Conservation (phyloP, 2,329 filamentous ascomycete genomes). For the Lasiodiplodia sp. region DNA sequence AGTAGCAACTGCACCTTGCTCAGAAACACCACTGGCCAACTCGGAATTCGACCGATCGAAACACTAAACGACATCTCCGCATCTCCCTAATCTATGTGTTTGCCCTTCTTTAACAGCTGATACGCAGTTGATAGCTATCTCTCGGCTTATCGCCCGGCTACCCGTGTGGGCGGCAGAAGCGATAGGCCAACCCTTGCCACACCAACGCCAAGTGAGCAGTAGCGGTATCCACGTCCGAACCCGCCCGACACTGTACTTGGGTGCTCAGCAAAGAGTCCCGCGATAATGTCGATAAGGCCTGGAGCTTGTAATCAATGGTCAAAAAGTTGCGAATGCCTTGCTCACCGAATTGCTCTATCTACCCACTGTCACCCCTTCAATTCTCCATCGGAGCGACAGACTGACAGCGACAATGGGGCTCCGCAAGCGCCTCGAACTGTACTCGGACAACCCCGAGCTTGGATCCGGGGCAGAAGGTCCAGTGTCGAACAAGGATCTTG, state of each 20-base stretch:
- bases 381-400: background rate
- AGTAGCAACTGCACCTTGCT: background rate
- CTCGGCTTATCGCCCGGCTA: constrained; percentile 28
- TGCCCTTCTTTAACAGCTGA: background rate
- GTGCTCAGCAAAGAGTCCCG: background rate
- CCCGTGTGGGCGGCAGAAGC: background rate
- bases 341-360: background rate
- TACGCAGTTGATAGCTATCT: constrained; percentile 13
- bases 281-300: constrained; percentile 13
- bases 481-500: constrained; percentile 32
- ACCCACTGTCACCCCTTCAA: background rate
- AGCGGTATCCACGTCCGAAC: background rate
- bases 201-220: background rate
- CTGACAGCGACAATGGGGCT: constrained; percentile 30
- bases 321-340: background rate
- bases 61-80: background rate
- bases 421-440: constrained; percentile 31
- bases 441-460: constrained; percentile 25
- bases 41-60: background rate
- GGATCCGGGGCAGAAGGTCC: constrained; percentile 9
- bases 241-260: background rate
- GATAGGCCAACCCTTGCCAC: constrained; percentile 5
- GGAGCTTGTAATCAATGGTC: background rate
- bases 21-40: background rate
- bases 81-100: background rate